Base-by-base conservation (phyloP, 257 asterid genomes). In the Knoxia roxburghii region DNA sequence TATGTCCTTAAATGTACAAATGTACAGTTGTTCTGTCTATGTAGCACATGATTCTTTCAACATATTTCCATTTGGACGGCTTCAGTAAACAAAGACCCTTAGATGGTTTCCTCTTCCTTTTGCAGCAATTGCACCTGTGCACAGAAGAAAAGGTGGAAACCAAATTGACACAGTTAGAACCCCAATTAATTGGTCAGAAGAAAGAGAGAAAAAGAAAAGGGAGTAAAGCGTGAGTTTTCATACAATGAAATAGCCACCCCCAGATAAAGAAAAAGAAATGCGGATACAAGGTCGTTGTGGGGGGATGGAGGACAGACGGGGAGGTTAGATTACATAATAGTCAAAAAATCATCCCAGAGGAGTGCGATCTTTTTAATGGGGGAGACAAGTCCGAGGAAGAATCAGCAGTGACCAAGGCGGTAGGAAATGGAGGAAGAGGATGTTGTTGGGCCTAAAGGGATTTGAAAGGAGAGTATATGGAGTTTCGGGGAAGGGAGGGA, bases 141-240 rank as follows among this genome's bases (percentile, higher is more conserved):
- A 75, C 63, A 67, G 7, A 12, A 49, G 68, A 75, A 71, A 80
- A 78, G 79, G 52, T 65, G 32, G 66, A 74, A 69, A 37, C 71
- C 85, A 82, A 78, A 78, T 68, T 69, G 82, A 82, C 79, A 72
- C 84, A 76, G 70, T 70, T 61, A 73, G 64, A 58, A 72, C 35
- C 54, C 66, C 65, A 72, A 75, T 52, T 52, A 68, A 63, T 6
- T 33, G 26, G 65, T 27, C 32, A 61, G 12, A 75, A 59, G 52
- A 57, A 46, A n/a, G 43, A 59, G 27, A 58, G 4, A 39, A n/a
- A 29, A 33, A 59, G 3, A 12, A 30, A 55, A 20, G 56, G 56
- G 15, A 55, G 39, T 27, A 29, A 55, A 27, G 30, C 17, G 37
- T 4, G n/a, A 55, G 17, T 21, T 50, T 50, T 21, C 1, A 21